These are phyloP conservation scores for Aspergillus niger DNA, from an alignment of 2,329 filamentous ascomycete species.

Conservation along the genomic window DNA sequence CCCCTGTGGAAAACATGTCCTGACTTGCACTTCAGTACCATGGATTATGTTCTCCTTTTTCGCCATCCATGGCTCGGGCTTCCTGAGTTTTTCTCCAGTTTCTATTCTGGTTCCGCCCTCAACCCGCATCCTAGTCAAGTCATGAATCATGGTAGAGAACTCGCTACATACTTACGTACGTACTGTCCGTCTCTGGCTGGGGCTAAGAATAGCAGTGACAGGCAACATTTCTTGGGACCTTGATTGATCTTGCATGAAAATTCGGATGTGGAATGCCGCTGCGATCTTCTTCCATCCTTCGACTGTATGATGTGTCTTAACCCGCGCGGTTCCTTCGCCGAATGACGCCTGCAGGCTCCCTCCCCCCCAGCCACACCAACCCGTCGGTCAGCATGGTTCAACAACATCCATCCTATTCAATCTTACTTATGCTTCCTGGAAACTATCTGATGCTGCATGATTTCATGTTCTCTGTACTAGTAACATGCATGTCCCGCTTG, in stretches of 20 bases:
- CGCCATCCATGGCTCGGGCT: neutral
- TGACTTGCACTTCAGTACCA: neutral
- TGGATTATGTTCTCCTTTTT: neutral
- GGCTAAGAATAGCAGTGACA: constrained; percentile 4
- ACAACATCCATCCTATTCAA: neutral
- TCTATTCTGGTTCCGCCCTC: constrained; percentile 5
- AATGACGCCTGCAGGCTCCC: no score
- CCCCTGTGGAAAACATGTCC: neutral
- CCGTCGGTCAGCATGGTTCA: neutral
- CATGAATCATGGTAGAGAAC: neutral
- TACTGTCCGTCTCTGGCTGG: no score
- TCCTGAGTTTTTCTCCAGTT: neutral
- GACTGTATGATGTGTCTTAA: neutral
- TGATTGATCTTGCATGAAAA: neutral
- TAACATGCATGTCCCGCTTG: no score
- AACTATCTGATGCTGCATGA: neutral
- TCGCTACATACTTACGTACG: neutral
- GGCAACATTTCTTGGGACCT: neutral
- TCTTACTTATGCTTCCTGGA: neutral
- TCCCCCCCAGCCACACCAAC: neutral
- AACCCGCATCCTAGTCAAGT: neutral
- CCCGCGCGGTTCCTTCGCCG: no score
- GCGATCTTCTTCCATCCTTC: constrained; percentile 4
- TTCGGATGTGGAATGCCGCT: neutral
- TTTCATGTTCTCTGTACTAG: no score